Percentiles rank a stretch among this genome's conserved stretches.
Evolutionary conservation across 441 rosid species (phyloP).

Genomic region (Euphorbia celastroides): DNA sequence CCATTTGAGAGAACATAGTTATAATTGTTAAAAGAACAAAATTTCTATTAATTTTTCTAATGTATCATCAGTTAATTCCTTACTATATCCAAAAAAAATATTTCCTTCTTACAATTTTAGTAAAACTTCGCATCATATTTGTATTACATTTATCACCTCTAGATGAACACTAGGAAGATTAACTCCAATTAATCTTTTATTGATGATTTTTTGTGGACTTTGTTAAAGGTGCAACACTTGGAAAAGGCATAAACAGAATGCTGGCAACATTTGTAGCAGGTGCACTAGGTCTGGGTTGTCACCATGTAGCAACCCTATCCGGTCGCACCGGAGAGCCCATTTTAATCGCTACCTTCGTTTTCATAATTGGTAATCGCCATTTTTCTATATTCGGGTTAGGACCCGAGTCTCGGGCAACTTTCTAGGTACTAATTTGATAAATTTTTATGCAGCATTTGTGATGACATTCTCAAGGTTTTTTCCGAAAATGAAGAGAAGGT

Average conservation of each 20-base stretch:
- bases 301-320: constrained; percentile 42
- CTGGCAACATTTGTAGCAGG: constrained; percentile 59
- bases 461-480: constrained; percentile 62
- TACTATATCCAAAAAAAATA: no score
- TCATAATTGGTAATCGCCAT: constrained; percentile 40
- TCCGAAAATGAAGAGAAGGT: constrained; percentile 63
- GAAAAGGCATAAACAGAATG: constrained; percentile 63
- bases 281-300: constrained; percentile 61
- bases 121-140: no score
- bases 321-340: constrained; percentile 60
- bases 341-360: constrained; percentile 48
- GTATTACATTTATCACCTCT: no score
- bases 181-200: no score
- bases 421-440: no score
- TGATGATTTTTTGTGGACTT: not conserved
- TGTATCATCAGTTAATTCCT: no score
- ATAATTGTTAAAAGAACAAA: no score
- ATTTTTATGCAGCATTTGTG: constrained; percentile 35
- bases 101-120: no score
- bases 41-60: no score
- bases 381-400: not conserved
- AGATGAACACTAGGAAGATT: no score
- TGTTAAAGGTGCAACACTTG: constrained; percentile 59
- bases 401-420: not conserved
- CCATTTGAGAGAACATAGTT: no score